Conservation (phyloP, 306 rosid genomes). For the Inga leiocalycina region DNA sequence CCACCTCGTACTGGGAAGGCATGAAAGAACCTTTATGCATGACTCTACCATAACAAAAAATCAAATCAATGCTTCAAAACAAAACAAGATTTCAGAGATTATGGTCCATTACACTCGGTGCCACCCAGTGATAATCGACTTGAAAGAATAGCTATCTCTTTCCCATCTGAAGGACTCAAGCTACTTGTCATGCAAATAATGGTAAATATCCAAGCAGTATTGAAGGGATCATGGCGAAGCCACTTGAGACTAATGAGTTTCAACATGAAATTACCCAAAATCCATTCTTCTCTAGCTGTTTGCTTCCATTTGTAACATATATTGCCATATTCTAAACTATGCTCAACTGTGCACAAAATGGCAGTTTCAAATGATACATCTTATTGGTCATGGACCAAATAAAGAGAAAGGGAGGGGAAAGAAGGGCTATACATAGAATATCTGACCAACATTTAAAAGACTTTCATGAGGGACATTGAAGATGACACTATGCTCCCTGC, state of each 20-base stretch:
- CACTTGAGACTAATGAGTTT: neutral
- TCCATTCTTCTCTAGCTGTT: neutral
- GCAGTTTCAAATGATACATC: constrained; percentile 27
- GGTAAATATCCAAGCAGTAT: neutral
- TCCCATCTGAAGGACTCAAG: neutral
- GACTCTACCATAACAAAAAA: neutral
- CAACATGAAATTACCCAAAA: neutral
- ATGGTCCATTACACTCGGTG: neutral
- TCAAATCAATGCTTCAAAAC: neutral
- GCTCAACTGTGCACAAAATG: constrained; percentile 33
- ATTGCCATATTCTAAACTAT: constrained; percentile 24
- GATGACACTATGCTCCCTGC: constrained; percentile 92
- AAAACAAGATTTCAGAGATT: neutral
- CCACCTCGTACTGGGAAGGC: neutral
- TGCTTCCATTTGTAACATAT: neutral
- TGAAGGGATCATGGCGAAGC: neutral
- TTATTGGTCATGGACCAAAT: constrained; percentile 6
- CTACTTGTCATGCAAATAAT: neutral
- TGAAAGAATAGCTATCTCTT: neutral
- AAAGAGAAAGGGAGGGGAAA: neutral
- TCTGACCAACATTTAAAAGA: constrained; percentile 88
- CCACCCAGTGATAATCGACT: neutral
- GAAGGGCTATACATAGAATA: constrained; percentile 67
- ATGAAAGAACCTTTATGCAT: neutral
- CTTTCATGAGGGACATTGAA: constrained; percentile 97